Conservation (phyloP, 352 stramenopile genomes). For the Globisporangium spiculum region DNA sequence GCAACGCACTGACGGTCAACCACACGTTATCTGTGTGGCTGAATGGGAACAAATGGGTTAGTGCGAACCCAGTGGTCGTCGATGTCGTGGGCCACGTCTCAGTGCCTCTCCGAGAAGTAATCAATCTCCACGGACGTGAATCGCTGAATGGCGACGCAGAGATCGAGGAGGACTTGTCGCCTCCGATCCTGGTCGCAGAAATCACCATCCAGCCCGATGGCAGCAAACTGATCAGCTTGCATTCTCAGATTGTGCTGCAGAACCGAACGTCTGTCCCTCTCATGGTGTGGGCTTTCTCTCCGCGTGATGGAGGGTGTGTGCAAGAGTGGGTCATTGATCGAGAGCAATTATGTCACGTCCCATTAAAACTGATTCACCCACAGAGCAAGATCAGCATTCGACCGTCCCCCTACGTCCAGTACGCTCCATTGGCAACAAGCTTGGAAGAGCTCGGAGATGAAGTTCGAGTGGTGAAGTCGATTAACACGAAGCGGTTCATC, state of each 20-base stretch:
- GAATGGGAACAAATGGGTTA: slow-evolving; percentile 87
- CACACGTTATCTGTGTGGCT: slow-evolving; percentile 87
- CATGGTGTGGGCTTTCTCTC: slow-evolving; percentile 88
- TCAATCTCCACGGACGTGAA: slow-evolving; percentile 20
- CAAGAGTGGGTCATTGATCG: slow-evolving; percentile 85
- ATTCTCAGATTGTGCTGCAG: slow-evolving; percentile 85
- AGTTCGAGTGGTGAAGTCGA: slow-evolving; percentile 57
- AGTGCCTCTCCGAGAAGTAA: slow-evolving; percentile 67
- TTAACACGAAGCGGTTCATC: slow-evolving; percentile 83
- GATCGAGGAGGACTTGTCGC: slow-evolving; percentile 54
- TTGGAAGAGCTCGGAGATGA: slow-evolving; percentile 81
- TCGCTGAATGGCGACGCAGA: slow-evolving; percentile 27
- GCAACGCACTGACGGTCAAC: slow-evolving; percentile 76
- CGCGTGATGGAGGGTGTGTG: slow-evolving; percentile 67
- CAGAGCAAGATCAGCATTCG: slow-evolving; percentile 87
- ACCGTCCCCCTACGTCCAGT: slow-evolving; percentile 81
- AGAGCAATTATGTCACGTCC: slow-evolving; percentile 78
- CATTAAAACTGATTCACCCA: slow-evolving; percentile 80
- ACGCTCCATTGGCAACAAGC: slow-evolving; percentile 75
- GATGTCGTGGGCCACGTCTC: slow-evolving; percentile 86
- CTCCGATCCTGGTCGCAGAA: slow-evolving; percentile 78
- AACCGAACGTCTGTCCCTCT: slow-evolving; percentile 85
- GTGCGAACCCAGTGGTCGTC: slow-evolving; percentile 80
- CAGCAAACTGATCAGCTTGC: slow-evolving; percentile 85
- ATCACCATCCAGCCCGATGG: slow-evolving; percentile 86